These are phyloP conservation scores for Leccinum cinnamomeum DNA, from an alignment of 1,284 basidiomycete species.

Conservation along the genomic window DNA sequence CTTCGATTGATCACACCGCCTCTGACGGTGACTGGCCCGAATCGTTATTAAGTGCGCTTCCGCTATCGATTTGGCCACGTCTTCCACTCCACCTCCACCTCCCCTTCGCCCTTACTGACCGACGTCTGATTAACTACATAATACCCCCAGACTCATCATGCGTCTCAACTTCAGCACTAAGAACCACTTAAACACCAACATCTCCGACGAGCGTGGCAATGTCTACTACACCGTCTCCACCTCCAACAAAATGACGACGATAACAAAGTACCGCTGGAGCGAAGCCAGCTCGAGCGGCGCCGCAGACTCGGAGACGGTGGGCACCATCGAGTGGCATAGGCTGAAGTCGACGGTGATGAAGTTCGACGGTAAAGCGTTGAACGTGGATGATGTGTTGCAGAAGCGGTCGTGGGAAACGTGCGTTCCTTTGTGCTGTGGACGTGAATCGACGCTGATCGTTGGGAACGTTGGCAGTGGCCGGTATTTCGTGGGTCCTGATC, in stretches of 20 bases:
- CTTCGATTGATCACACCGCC: background rate
- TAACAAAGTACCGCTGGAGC: conserved; percentile 28
- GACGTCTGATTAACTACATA: background rate
- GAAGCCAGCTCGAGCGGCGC: conserved; percentile 3
- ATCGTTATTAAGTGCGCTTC: background rate
- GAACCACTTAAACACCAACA: conserved; percentile 25
- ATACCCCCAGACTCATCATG: conserved; percentile 9
- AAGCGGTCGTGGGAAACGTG: conserved; percentile 17
- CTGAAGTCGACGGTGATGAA: conserved; percentile 16
- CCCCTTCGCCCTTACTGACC: background rate
- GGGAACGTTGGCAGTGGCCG: conserved; percentile 19
- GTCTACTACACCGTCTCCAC: conserved; percentile 27
- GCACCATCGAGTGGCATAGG: conserved; percentile 31
- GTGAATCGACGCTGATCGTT: background rate
- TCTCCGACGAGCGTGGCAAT: conserved; percentile 26
- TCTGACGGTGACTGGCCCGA: background rate
- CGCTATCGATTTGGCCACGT: background rate
- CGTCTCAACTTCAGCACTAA: conserved; percentile 23
- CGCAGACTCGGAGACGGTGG: conserved; percentile 22
- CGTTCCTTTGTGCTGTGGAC: background rate
- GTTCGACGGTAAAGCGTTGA: conserved; percentile 18
- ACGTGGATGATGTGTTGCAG: conserved; percentile 14
- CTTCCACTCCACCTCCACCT: background rate
- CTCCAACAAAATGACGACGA: conserved; percentile 27
- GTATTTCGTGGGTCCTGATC: conserved; percentile 28